Percentiles rank a stretch among this genome's conserved stretches.
These are phyloP conservation scores for Tolypocladium nubicola DNA, from an alignment of 2,329 filamentous ascomycete species.

Conservation along the genomic window DNA sequence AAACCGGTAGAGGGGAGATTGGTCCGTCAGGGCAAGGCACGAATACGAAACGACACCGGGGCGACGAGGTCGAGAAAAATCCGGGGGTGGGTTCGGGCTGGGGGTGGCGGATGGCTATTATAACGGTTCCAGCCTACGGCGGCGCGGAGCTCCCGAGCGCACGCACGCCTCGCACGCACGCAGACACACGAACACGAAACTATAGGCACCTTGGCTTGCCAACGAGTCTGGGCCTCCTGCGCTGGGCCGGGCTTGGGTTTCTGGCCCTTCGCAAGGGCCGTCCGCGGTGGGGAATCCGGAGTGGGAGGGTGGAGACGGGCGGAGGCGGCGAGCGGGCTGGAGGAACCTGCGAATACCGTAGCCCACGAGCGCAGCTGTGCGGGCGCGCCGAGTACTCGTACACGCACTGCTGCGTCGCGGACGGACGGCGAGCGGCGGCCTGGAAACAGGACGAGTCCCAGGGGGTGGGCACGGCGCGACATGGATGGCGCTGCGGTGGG, in stretches of 20 bases:
- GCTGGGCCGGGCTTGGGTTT: background rate
- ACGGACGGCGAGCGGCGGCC: background rate
- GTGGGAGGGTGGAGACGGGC: background rate
- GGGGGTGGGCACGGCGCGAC: background rate
- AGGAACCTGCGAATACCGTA: background rate
- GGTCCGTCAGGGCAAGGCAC: background rate
- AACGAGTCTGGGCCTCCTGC: background rate
- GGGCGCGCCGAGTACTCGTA: too few relatives aligned
- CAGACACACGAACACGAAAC: background rate
- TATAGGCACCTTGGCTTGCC: background rate
- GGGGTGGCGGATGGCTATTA: conserved; percentile 4
- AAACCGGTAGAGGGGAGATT: background rate
- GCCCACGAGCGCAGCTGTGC: too few relatives aligned
- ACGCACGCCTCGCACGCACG: background rate
- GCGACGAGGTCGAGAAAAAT: background rate
- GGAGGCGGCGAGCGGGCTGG: background rate
- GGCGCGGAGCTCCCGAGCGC: background rate
- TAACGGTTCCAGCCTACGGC: conserved; percentile 1
- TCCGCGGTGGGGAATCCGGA: conserved; percentile 4
- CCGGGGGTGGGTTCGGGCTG: conserved; percentile 6
- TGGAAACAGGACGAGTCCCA: background rate
- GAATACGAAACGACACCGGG: background rate
- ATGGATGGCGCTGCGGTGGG: background rate
- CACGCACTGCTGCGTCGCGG: background rate
- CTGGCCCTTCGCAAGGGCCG: conserved; percentile 2